These are phyloP conservation scores for Fusarium succisae DNA, from an alignment of 2,329 filamentous ascomycete species.

Conservation along the genomic window DNA sequence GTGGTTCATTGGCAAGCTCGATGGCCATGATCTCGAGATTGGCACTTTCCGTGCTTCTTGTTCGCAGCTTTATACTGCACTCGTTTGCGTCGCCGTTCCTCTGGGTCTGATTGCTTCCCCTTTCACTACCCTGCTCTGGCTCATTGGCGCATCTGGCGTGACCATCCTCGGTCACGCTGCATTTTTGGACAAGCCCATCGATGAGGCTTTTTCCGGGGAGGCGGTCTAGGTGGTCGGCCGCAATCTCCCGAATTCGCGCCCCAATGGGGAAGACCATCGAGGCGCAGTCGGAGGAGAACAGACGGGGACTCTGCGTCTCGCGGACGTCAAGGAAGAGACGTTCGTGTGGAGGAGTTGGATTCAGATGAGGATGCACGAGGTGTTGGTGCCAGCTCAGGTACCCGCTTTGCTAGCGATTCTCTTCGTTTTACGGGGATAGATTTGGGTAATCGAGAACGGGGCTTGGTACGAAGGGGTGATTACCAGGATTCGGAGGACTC, in stretches of 20 bases:
- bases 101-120: constrained; percentile 87
- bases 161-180: constrained; percentile 94
- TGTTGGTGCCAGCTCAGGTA: constrained; percentile 58
- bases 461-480: constrained; percentile 50
- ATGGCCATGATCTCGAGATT: constrained; percentile 87
- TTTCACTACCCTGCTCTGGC: constrained; percentile 87
- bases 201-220: constrained; percentile 99
- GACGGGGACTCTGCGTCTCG: constrained; percentile 56
- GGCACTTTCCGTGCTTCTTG: constrained; percentile 84
- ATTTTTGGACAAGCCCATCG: constrained; percentile 98
- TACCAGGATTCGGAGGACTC: constrained; percentile 47
- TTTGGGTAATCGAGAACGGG: constrained; percentile 55
- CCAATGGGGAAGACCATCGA: constrained; percentile 99
- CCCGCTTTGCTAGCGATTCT: constrained; percentile 67
- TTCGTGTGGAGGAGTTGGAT: constrained; percentile 73
- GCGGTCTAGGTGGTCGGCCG: constrained; percentile 99
- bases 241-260: constrained; percentile 95
- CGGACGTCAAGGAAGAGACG: constrained; percentile 48
- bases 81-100: constrained; percentile 84
- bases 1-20: constrained; percentile 90
- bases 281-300: constrained; percentile 77
- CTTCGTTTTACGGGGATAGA: constrained; percentile 70
- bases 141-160: constrained; percentile 94
- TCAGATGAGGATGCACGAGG: constrained; percentile 68
- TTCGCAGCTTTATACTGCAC: constrained; percentile 91